Conservation (phyloP, 1,139 yeast genomes). For the Zygosaccharomyces pseudobailii region DNA sequence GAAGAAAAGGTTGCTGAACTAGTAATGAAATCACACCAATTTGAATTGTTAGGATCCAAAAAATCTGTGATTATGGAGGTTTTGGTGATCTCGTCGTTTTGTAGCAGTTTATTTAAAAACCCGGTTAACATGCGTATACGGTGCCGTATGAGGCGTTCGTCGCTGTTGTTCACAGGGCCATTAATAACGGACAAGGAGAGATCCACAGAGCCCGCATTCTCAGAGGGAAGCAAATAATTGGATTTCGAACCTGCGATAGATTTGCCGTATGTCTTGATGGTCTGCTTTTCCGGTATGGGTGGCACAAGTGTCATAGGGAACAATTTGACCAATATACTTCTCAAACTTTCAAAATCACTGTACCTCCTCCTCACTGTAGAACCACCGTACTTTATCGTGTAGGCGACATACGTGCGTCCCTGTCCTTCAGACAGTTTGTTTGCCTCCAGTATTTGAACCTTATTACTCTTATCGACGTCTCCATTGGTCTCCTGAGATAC, state of each 20-base stretch:
- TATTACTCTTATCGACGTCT: slow-evolving; percentile 3
- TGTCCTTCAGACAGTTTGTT: slow-evolving; percentile 74
- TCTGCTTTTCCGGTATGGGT: slow-evolving; percentile 91
- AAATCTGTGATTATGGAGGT: slow-evolving; percentile 69
- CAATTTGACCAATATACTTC: slow-evolving; percentile 62
- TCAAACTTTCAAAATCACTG: slow-evolving; percentile 82
- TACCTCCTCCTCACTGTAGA: slow-evolving; percentile 73
- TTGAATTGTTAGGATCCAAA: slow-evolving; percentile 70
- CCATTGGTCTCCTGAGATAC: background rate
- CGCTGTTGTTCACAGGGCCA: slow-evolving; percentile 28
- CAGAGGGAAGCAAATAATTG: slow-evolving; percentile 29
- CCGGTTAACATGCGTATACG: slow-evolving; percentile 32
- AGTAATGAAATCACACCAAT: slow-evolving; percentile 56
- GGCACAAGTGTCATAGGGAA: slow-evolving; percentile 85
- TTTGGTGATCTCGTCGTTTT: slow-evolving; percentile 37
- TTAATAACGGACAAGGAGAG: slow-evolving; percentile 29
- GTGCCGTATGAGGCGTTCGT: slow-evolving; percentile 34
- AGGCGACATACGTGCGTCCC: slow-evolving; percentile 68
- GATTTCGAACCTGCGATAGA: slow-evolving; percentile 30
- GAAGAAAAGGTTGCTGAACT: slow-evolving; percentile 53
- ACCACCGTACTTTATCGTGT: slow-evolving; percentile 62
- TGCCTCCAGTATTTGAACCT: slow-evolving; percentile 60
- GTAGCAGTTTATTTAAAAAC: slow-evolving; percentile 28
- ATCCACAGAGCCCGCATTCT: slow-evolving; percentile 28
- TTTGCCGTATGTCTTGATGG: slow-evolving; percentile 32